phyloP scores from a whole-genome alignment of 805 yeast species.

The Saturnispora mendoncae region DNA sequence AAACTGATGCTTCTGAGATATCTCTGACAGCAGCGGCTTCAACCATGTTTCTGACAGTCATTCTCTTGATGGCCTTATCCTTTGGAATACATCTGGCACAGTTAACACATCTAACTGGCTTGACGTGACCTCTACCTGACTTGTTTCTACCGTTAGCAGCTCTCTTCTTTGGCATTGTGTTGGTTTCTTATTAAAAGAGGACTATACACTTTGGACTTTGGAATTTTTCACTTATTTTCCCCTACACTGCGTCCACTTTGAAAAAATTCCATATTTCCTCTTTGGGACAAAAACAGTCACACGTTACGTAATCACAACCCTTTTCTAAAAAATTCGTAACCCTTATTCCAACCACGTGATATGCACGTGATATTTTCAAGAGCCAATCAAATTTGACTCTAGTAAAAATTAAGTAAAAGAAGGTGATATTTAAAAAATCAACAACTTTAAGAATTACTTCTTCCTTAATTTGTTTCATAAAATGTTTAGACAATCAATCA shows the following conservation, averaged over 20 bases:
- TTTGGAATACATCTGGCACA: constrained; percentile 99
- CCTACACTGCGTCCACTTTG: not conserved
- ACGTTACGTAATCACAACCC: not conserved
- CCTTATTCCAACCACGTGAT: not conserved
- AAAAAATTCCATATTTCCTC: not conserved
- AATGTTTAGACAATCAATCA: constrained; percentile 32
- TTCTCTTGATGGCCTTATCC: constrained; percentile 99
- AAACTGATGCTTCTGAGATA: constrained; percentile 98
- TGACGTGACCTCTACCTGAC: constrained; percentile 99
- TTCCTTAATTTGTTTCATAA: not conserved
- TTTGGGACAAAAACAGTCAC: constrained; percentile 3
- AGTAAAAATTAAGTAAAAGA: not conserved
- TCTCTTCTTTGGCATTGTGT: constrained; percentile 99
- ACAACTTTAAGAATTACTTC: not conserved
- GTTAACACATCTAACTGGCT: constrained; percentile 99
- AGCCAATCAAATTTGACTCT: constrained; percentile 3
- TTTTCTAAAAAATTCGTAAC: not conserved
- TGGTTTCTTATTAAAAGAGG: constrained; percentile 7
- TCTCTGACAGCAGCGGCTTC: constrained; percentile 99
- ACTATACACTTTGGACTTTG: not conserved
- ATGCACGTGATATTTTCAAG: not conserved
- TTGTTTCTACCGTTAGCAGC: constrained; percentile 99
- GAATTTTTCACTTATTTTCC: not conserved
- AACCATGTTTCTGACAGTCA: constrained; percentile 99
- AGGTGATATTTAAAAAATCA: not conserved